Base-by-base conservation (phyloP, 306 rosid genomes). In the Cucurbita maxima region DNA sequence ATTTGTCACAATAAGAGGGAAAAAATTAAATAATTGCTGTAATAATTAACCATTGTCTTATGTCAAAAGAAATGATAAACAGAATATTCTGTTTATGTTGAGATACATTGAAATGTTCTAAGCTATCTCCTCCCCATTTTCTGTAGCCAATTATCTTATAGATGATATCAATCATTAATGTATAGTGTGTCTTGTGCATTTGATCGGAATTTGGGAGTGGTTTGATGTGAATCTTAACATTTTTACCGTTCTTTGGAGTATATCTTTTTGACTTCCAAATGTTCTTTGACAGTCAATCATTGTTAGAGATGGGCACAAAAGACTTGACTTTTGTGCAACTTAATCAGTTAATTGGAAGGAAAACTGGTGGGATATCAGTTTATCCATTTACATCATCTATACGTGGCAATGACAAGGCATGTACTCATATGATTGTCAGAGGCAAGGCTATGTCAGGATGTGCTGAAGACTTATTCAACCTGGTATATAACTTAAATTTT, bases 231-330 rank as follows among this genome's bases (percentile, higher is more conserved):
- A 45, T 48, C 22, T 7, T 2, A 45, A 12, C 6, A 6, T 47
- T 69, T 43, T 47, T 69, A 5, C 57, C 54, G 22, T 14, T 69
- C 56, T 69, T 12, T 47, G 41, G 20, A 48, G 20, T 45, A 52
- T 30, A 54, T 51, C 6, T 16, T 73, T 72, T 55, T 81, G 76
- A 80, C 80, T 79, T 40, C 37, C 50, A 74, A 74, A 62, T 77
- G 54, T 66, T 80, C 78, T 83, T 61, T 87, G 78, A 72, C 91
- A 89, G 99, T 75, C 99, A 91, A 84, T 94, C 99, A 73, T 82
- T 94, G 95, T 86, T 91, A 78, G 96, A 91, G 88, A 94, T 94
- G 99, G 99, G 99, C 69, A 94, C 99, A 72, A 91, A 94, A 84
- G 99, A 94, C 77, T 80, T 89, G 84, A 86, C 81, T 61, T 94